A percentile compares a stretch with the other conserved stretches of the same genome.
Evolutionary conservation across 2,329 filamentous ascomycete species (phyloP).

Genomic region (Ceratocystis cubensis): DNA sequence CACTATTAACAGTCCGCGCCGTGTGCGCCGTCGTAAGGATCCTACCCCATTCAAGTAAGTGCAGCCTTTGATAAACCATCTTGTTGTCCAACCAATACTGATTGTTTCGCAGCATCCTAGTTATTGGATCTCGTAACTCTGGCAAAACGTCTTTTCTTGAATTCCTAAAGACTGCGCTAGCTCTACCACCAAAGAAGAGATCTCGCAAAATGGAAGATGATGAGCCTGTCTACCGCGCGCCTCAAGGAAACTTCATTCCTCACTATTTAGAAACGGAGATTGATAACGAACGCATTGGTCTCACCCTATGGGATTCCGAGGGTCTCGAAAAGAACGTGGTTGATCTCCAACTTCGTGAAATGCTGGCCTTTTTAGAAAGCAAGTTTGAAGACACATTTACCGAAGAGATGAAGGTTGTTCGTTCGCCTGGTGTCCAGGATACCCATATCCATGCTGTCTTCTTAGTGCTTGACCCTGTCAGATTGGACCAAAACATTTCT

Average conservation of each 20-base stretch:
- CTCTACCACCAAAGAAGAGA: conserved; percentile 69
- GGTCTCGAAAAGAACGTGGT: conserved; percentile 91
- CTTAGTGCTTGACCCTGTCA: conserved; percentile 74
- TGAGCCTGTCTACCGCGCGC: conserved; percentile 40
- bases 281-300: conserved; percentile 75
- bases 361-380: conserved; percentile 84
- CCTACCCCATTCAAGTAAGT: conserved; percentile 97
- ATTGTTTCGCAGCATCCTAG: conserved; percentile 54
- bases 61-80: neutral
- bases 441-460: conserved; percentile 97
- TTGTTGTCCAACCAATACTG: neutral
- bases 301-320: conserved; percentile 94
- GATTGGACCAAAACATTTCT: conserved; percentile 71
- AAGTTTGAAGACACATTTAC: conserved; percentile 97
- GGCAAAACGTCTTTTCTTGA: conserved; percentile 97
- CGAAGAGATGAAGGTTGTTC: conserved; percentile 94
- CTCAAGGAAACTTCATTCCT: conserved; percentile 63
- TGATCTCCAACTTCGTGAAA: conserved; percentile 83
- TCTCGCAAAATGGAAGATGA: conserved; percentile 45
- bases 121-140: conserved; percentile 74
- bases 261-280: conserved; percentile 92
- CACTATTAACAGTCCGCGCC: conserved; percentile 82
- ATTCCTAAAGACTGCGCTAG: conserved; percentile 78
- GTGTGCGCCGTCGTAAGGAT: conserved; percentile 88
- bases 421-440: conserved; percentile 83